A percentile compares a stretch with the other conserved stretches of the same genome.
phyloP scores from a whole-genome alignment of 176 grass and related monocot species.

The Panicum miliaceum region DNA sequence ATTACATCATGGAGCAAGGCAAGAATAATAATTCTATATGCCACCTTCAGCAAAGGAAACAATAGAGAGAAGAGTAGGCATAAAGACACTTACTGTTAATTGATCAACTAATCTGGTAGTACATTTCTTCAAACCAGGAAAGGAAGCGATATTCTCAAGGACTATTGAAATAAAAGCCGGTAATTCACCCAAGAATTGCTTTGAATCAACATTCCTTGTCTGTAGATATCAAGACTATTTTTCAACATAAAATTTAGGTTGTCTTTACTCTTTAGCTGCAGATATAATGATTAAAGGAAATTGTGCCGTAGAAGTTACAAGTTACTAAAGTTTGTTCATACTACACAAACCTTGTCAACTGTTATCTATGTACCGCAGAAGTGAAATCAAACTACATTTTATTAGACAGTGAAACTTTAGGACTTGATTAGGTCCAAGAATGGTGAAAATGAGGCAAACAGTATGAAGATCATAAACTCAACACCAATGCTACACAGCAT shows the following conservation, averaged over 20 bases:
- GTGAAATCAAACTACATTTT: not conserved
- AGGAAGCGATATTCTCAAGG: constrained; percentile 64
- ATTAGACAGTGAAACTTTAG: not conserved
- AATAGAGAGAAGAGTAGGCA: not conserved
- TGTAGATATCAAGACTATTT: constrained; percentile 31
- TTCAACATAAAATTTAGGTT: not conserved
- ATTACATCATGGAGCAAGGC: not conserved
- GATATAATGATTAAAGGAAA: not conserved
- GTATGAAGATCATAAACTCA: constrained; percentile 1
- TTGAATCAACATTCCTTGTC: constrained; percentile 88
- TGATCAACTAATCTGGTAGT: constrained; percentile 72
- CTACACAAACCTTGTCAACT: not conserved
- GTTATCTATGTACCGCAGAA: not conserved
- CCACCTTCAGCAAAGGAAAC: constrained; percentile 5
- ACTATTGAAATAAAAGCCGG: constrained; percentile 73
- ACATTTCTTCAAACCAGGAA: constrained; percentile 54
- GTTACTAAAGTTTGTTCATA: constrained; percentile 1
- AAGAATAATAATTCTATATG: constrained; percentile 21
- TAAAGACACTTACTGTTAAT: constrained; percentile 69
- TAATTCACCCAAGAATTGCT: constrained; percentile 86
- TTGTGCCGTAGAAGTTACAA: not conserved
- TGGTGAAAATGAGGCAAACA: not conserved
- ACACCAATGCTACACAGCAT: not conserved
- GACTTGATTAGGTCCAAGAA: not conserved
- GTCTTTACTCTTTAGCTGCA: not conserved